Conservation (phyloP, 768 basidiomycete genomes). For the Termitomyces sp. region DNA sequence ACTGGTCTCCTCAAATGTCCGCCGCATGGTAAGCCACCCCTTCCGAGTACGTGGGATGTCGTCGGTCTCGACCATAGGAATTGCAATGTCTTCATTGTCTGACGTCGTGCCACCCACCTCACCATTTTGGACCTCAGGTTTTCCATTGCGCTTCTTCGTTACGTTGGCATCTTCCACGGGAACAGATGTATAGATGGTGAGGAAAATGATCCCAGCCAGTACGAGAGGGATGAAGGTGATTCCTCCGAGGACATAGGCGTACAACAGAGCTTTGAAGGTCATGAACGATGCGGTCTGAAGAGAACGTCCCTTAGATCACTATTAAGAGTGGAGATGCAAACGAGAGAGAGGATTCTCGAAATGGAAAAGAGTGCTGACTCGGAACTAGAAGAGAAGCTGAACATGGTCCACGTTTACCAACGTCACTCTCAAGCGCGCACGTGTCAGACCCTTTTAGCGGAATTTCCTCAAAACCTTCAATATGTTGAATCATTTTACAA, state of each 20-base stretch:
- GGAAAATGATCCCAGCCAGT: conserved; percentile 50
- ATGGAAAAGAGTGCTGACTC: neutral
- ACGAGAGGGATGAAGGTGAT: conserved; percentile 85
- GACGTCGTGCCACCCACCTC: conserved; percentile 23
- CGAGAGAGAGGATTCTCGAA: neutral
- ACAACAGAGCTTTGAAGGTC: conserved; percentile 65
- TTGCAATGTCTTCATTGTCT: conserved; percentile 21
- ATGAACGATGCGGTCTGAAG: conserved; percentile 27
- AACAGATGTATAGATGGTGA: conserved; percentile 76
- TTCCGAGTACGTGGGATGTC: conserved; percentile 64
- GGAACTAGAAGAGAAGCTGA: neutral
- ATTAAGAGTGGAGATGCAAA: conserved; percentile 2
- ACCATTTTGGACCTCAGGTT: conserved; percentile 19
- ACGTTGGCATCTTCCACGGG: conserved; percentile 61
- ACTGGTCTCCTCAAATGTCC: conserved; percentile 65
- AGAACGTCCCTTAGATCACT: neutral
- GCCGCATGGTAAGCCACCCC: conserved; percentile 80
- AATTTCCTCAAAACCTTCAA: neutral
- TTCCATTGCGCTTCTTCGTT: conserved; percentile 30
- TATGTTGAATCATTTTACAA: neutral
- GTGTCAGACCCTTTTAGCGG: neutral
- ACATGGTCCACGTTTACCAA: neutral
- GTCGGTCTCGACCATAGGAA: conserved; percentile 29
- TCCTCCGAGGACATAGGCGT: conserved; percentile 88
- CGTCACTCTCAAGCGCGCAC: conserved; percentile 4